These are phyloP conservation scores for Nadsonia starkeyi-henricii DNA, from an alignment of 1,139 yeast genomes.

Conservation along the genomic window DNA sequence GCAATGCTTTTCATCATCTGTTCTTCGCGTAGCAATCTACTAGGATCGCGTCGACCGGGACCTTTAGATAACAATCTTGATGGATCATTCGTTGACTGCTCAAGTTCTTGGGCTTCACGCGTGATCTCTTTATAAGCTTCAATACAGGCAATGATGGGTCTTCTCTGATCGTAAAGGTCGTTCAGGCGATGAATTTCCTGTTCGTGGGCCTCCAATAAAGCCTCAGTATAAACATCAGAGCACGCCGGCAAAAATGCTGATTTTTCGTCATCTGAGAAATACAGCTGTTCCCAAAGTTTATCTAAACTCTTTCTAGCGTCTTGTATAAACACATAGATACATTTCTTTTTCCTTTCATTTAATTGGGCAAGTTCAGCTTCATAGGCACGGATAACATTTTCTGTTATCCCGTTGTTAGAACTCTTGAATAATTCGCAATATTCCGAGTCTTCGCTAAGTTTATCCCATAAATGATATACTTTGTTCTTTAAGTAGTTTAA, in stretches of 20 bases:
- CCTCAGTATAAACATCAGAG: constrained; percentile 36
- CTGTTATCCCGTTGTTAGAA: constrained; percentile 21
- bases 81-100: constrained; percentile 64
- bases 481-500: constrained; percentile 10
- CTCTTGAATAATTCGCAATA: constrained; percentile 15
- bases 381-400: constrained; percentile 24
- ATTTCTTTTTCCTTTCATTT: constrained; percentile 44
- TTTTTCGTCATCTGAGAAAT: constrained; percentile 36
- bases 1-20: constrained; percentile 52
- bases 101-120: constrained; percentile 48
- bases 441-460: constrained; percentile 6
- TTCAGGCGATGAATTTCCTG: constrained; percentile 40
- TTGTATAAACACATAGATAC: constrained; percentile 54
- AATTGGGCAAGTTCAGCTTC: constrained; percentile 45
- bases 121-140: constrained; percentile 33
- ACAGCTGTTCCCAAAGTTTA: constrained; percentile 48
- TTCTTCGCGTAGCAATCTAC: constrained; percentile 68
- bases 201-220: constrained; percentile 45
- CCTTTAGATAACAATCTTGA: constrained; percentile 63
- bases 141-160: constrained; percentile 27
- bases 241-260: constrained; percentile 26
- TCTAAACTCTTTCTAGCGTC: constrained; percentile 47
- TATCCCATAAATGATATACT: constrained; percentile 18
- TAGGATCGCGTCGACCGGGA: constrained; percentile 33
- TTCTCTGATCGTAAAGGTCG: constrained; percentile 34